These are phyloP conservation scores for Quercus gilva DNA, from an alignment of 306 rosid species.

Conservation along the genomic window DNA sequence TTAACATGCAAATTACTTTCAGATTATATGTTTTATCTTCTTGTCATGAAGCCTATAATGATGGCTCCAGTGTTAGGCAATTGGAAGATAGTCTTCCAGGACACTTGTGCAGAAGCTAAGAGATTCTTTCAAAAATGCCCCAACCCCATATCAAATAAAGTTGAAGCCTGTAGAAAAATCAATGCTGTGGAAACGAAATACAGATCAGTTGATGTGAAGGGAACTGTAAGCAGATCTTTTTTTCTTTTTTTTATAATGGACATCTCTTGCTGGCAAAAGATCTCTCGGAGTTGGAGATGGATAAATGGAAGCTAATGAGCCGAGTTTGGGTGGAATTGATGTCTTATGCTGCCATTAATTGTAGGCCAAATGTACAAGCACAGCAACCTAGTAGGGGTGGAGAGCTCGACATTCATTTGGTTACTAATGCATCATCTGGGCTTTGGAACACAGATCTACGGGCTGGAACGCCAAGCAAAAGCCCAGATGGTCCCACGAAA, in stretches of 20 bases:
- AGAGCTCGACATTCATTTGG: slow-evolving; percentile 30
- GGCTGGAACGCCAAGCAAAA: slow-evolving; percentile 13
- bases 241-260: too few species aligned
- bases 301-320: slow-evolving; percentile 22
- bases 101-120: slow-evolving; percentile 27
- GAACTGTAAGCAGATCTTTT: slow-evolving; percentile 21
- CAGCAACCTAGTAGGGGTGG: slow-evolving; percentile 36
- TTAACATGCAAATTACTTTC: slow-evolving; percentile 17
- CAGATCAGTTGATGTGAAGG: slow-evolving; percentile 21
- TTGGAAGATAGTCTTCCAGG: slow-evolving; percentile 25
- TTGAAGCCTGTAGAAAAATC: background rate
- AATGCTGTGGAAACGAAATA: background rate
- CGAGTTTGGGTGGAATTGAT: slow-evolving; percentile 29
- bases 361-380: slow-evolving; percentile 27
- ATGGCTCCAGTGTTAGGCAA: slow-evolving; percentile 24
- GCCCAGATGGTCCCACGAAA: slow-evolving; percentile 10
- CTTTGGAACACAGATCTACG: slow-evolving; percentile 31
- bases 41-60: slow-evolving; percentile 13
- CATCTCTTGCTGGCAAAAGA: too few species aligned
- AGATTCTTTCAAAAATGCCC: background rate
- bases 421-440: slow-evolving; percentile 33
- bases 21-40: slow-evolving; percentile 34
- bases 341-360: slow-evolving; percentile 21
- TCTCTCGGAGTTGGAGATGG: background rate
- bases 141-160: background rate